Base-by-base conservation (phyloP, 768 basidiomycete species). In the Xerocomus brunneocitrinus region DNA sequence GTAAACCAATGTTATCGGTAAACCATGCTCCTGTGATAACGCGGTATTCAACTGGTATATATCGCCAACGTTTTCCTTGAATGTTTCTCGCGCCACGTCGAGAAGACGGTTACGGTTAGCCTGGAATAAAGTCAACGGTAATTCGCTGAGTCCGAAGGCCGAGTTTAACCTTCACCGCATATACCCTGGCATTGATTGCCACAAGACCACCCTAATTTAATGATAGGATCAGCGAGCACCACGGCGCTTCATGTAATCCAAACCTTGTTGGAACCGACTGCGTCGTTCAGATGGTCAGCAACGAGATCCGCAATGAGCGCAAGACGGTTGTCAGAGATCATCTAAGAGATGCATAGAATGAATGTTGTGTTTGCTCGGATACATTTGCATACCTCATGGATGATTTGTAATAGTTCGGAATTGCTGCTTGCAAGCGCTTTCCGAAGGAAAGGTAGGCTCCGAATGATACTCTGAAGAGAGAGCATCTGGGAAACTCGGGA, bases 21-120 rank as follows among this genome's bases (percentile, higher is more conserved):
- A 70, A 4, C 76, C 75, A 58, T 90, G 79, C 55, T 80, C 73
- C 54, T 88, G 81, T 0, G 82, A 74, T 13, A 92, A 70, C 0
- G 71, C 72, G 14, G 74, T 73, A 54, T 81, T 81, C 34, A 93
- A 73, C 49, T 84, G 78, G 57, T 84, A 84, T 49, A 97, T 91
- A 63, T 99, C 95, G 14, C 83, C 80, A 41, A 95, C 79, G 59
- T 95, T 95, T 68, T 99, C 95, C 61, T 87, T 91, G 74, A 87
- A 98, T 0, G 95, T 95, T 67, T 92, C 92, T 3, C 97, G 81
- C 2, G 95, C 97, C 7, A 98, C 92, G 58, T 98, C 95, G 30
- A 99, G 84, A 9, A 95, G 76, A 28, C 82, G 82, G 59, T 92
- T 90, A 62, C 78, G 80, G 55, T 89, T 88, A 3, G 91, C 88